A percentile compares a stretch with the other conserved stretches of the same genome.
Conservation (phyloP, 2,329 filamentous ascomycete genomes). For the Colletotrichum viniferum region DNA sequence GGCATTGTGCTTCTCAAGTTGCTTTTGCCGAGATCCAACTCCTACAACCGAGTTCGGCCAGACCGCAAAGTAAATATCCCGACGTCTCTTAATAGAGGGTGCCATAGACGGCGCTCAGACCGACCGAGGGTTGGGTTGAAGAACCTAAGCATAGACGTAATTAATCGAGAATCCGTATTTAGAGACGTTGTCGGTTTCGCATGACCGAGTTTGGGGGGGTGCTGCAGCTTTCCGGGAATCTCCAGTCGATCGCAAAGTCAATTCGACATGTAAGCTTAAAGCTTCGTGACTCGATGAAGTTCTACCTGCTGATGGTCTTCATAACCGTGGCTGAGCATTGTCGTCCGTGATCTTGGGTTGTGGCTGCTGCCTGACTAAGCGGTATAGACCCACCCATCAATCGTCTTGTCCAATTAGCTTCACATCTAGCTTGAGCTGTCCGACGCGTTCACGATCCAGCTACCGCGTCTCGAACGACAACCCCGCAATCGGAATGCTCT, state of each 20-base stretch:
- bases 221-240: not conserved
- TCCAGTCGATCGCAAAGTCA: not conserved
- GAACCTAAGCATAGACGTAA: not conserved
- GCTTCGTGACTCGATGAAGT: not conserved
- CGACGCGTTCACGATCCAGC: not conserved
- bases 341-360: not conserved
- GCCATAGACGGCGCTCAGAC: not conserved
- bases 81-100: not conserved
- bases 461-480: not conserved
- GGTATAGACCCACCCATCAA: not conserved
- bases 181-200: not conserved
- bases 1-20: not conserved
- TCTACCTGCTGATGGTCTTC: not conserved
- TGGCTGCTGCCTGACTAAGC: not conserved
- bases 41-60: not conserved
- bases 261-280: not conserved
- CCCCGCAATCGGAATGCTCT: not conserved
- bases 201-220: not conserved
- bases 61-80: not conserved
- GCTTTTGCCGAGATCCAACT: not conserved
- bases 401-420: not conserved
- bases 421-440: not conserved
- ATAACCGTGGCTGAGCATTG: not conserved
- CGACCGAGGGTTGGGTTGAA: not conserved
- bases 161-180: not conserved